Evolutionary conservation across 1,284 basidiomycete species (phyloP).

Genomic region (Tranzscheliella williamsii): DNA sequence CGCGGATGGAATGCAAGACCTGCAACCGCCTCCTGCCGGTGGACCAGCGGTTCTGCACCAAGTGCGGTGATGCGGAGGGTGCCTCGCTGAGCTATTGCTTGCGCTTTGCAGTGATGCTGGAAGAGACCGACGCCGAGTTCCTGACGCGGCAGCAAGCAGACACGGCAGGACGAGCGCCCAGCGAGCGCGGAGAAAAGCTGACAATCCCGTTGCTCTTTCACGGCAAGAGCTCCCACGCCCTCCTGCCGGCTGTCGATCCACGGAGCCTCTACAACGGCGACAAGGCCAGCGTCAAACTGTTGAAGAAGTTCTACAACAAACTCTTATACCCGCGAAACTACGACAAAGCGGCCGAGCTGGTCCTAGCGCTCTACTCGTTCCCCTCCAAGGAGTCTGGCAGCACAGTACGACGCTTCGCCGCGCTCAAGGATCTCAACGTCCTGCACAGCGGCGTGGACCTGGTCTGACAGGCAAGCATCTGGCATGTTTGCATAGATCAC

Average conservation of each 20-base stretch:
- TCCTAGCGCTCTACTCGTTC: constrained; percentile 21
- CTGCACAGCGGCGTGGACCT: constrained; percentile 8
- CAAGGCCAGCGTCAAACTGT: constrained; percentile 3
- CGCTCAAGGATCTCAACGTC: constrained; percentile 16
- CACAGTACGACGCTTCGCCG: constrained; percentile 23
- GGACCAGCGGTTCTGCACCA: constrained; percentile 33
- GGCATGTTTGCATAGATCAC: too few relatives aligned
- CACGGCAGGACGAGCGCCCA: background rate
- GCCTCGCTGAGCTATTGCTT: constrained; percentile 18
- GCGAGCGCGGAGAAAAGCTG: background rate
- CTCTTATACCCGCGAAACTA: constrained; percentile 17
- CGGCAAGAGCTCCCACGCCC: constrained; percentile 10
- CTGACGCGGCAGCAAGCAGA: constrained; percentile 7
- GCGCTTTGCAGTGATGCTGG: constrained; percentile 32
- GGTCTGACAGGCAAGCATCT: too few relatives aligned
- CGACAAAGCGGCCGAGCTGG: constrained; percentile 9
- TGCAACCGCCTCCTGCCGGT: constrained; percentile 22
- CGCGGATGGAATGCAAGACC: constrained; percentile 22
- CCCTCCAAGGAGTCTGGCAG: constrained; percentile 11
- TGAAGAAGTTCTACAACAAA: constrained; percentile 14
- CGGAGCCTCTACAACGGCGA: constrained; percentile 19
- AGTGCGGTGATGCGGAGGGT: constrained; percentile 36
- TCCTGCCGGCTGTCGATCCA: constrained; percentile 23
- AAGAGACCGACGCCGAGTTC: constrained; percentile 28
- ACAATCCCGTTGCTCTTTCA: constrained; percentile 26